Percentiles rank a stretch among this genome's conserved stretches.
phyloP scores from a whole-genome alignment of 2,329 filamentous ascomycete genomes.

The Apiospora arundinis region DNA sequence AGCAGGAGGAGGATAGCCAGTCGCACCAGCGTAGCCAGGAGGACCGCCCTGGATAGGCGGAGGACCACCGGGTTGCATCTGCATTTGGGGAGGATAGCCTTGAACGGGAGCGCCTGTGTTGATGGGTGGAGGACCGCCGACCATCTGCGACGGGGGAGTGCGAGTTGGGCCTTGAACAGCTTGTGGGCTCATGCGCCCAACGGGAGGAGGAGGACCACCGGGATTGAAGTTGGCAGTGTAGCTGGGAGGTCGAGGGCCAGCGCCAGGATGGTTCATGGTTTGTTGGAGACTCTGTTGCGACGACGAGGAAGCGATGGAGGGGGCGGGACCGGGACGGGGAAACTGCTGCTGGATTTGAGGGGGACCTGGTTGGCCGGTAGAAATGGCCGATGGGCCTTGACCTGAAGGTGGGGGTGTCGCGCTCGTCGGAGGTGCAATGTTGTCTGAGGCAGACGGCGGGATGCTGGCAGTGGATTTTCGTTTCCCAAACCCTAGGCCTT shows the following conservation, averaged over 20 bases:
- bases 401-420: conserved; percentile 42
- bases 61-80: conserved; percentile 44
- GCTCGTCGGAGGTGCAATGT: conserved; percentile 35
- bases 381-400: conserved; percentile 18
- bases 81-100: conserved; percentile 63
- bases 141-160: conserved; percentile 65
- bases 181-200: conserved; percentile 61
- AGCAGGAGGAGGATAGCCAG: conserved; percentile 56
- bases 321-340: conserved; percentile 42
- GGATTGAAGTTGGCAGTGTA: conserved; percentile 63
- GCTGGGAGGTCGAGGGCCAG: conserved; percentile 68
- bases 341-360: conserved; percentile 60
- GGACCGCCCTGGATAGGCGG: conserved; percentile 52
- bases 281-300: conserved; percentile 53
- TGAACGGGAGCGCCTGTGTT: conserved; percentile 66
- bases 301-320: conserved; percentile 54
- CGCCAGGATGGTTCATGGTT: conserved; percentile 68
- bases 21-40: conserved; percentile 52
- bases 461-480: conserved; percentile 73
- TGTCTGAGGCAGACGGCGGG: conserved; percentile 48
- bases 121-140: conserved; percentile 70
- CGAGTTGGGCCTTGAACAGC: conserved; percentile 55
- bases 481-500: conserved; percentile 82
- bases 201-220: conserved; percentile 52
- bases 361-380: conserved; percentile 29